Base-by-base conservation (phyloP, 2,329 filamentous ascomycete species). In the Xylariaceae sp. region DNA sequence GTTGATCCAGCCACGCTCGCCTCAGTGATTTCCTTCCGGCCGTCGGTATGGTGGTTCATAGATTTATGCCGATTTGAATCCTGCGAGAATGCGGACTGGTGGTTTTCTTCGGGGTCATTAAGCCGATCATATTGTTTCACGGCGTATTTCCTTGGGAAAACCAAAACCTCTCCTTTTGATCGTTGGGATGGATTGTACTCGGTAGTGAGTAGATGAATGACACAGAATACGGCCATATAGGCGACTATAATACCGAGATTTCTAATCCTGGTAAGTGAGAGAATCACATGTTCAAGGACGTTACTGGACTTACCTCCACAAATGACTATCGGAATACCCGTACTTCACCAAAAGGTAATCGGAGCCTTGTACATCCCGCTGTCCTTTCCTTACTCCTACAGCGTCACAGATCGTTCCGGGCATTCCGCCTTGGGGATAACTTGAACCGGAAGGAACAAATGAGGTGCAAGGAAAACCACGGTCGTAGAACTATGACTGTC, bases 221-320 rank as follows among this genome's bases (percentile, higher is more conserved):
- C 26, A 2, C n/a, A 37, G 71, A 87, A 83, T 65, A 83, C 78
- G 32, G 80, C 6, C 60, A 80, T 79, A 64, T 87, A 85, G 3
- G 69, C 84, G 43, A 86, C 70, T 57, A 89, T 72, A 55, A 89
- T 85, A 44, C 85, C 86, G 56, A 86, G 74, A 70, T 89, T 88
- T 60, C 52, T 45, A 19, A n/a, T 4, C 7, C 26, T 6, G 35
- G 4, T n/a, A n/a, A 40, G 37, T 12, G 4, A 40, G 37, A 4
- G 11, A n/a, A n/a, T n/a, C 9, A 40, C 9, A 40, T 12, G 4
- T 40, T 9, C 37, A 40, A 5, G 19, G 29, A 29, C 4, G 37
- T 27, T 27, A 35, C 9, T 9, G 26, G 39, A 26, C 48, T 47
- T 56, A 56, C 54, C 82, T 76, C 86, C 86, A 89, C 56, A 80